Conservation (phyloP, 2,329 filamentous ascomycete genomes). For the Botrytis medusae region DNA sequence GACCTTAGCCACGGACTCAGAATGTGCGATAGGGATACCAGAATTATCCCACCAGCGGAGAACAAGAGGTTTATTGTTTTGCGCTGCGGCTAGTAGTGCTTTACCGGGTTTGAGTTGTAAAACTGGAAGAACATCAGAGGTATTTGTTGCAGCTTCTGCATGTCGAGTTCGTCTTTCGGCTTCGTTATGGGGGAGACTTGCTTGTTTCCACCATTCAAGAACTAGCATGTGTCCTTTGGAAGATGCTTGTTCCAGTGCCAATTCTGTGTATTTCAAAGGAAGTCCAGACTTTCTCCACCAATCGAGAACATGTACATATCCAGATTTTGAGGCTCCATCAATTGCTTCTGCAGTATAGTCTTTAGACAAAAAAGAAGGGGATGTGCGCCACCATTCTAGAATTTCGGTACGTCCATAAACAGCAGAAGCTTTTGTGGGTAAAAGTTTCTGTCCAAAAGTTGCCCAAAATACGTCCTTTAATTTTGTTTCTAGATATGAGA, state of each 20-base stretch:
- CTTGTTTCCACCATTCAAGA: conserved; percentile 89
- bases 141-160: conserved; percentile 27
- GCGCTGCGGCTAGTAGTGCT: conserved; percentile 78
- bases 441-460: conserved; percentile 76
- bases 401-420: conserved; percentile 84
- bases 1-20: conserved; percentile 79
- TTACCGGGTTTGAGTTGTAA: conserved; percentile 76
- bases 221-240: conserved; percentile 81
- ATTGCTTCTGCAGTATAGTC: conserved; percentile 76
- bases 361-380: conserved; percentile 77
- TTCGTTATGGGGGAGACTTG: conserved; percentile 54
- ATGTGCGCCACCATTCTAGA: conserved; percentile 87
- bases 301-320: conserved; percentile 81
- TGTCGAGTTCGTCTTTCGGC: conserved; percentile 31
- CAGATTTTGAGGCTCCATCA: conserved; percentile 82
- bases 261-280: conserved; percentile 80
- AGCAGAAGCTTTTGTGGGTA: conserved; percentile 84
- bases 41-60: conserved; percentile 87
- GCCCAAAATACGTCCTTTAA: conserved; percentile 78
- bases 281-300: conserved; percentile 88
- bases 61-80: conserved; percentile 74
- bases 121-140: conserved; percentile 36
- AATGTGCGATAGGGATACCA: conserved; percentile 74
- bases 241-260: conserved; percentile 83
- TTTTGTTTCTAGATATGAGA: conserved; percentile 68